Percentiles rank a stretch among this genome's conserved stretches.
These are phyloP conservation scores for Saururus chinensis DNA, from an alignment of 164 flowering plant genomes.

Conservation along the genomic window DNA sequence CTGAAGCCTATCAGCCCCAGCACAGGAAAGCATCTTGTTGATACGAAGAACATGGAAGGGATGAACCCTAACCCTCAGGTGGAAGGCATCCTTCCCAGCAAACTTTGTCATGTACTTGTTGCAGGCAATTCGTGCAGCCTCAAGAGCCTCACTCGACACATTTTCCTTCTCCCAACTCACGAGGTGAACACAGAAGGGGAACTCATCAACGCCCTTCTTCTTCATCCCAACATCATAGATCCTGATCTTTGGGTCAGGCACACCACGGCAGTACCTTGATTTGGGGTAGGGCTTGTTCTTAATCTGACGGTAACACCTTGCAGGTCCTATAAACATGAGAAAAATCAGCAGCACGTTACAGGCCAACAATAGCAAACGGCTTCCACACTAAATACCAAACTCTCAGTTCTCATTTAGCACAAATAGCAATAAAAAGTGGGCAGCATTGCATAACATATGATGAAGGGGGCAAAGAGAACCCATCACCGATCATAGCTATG, in stretches of 20 bases:
- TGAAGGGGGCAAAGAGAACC: too few species aligned
- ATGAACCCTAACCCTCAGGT: constrained; percentile 49
- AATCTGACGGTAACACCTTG: constrained; percentile 30
- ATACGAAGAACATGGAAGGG: constrained; percentile 62
- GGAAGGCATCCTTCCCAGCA: constrained; percentile 67
- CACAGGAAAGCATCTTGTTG: constrained; percentile 70
- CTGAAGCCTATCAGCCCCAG: constrained; percentile 69
- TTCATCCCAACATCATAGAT: constrained; percentile 35
- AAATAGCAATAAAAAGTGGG: background rate
- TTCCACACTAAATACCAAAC: background rate
- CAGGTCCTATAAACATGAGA: constrained; percentile 20
- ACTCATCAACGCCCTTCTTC: constrained; percentile 50
- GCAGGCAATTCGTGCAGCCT: constrained; percentile 62
- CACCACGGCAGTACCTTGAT: constrained; percentile 33
- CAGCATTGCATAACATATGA: too few species aligned
- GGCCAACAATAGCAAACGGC: too few species aligned
- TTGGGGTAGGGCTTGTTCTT: constrained; percentile 35
- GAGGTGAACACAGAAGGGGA: constrained; percentile 56
- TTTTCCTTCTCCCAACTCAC: constrained; percentile 67
- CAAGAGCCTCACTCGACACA: constrained; percentile 57
- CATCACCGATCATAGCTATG: too few species aligned
- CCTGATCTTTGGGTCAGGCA: constrained; percentile 33
- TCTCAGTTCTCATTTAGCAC: background rate
- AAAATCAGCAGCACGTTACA: background rate
- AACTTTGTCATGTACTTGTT: constrained; percentile 58